Evolutionary conservation across 1,284 basidiomycete genomes (phyloP).

Genomic region (Spongiforma sp.): DNA sequence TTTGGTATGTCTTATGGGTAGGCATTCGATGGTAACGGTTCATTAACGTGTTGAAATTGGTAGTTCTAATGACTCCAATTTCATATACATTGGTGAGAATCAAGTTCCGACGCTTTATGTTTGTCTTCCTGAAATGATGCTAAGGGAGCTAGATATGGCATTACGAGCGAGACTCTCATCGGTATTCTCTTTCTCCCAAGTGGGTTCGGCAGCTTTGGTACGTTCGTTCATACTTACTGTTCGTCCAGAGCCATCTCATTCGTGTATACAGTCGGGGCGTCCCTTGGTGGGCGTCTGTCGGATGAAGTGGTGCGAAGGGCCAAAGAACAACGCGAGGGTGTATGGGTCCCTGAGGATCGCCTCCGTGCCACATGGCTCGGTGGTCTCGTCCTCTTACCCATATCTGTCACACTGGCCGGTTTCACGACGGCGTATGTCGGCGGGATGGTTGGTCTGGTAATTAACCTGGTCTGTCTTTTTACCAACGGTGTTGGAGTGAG

Average conservation of each 20-base stretch:
- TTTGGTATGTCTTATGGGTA: conserved; percentile 40
- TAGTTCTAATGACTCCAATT: conserved; percentile 45
- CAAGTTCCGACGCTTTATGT: conserved; percentile 9
- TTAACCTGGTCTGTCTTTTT: conserved; percentile 50
- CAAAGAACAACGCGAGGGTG: conserved; percentile 52
- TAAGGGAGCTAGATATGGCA: conserved; percentile 61
- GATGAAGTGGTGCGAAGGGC: conserved; percentile 54
- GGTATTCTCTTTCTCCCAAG: conserved; percentile 65
- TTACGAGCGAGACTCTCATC: conserved; percentile 61
- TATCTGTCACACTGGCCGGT: conserved; percentile 31
- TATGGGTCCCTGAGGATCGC: conserved; percentile 65
- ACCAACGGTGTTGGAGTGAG: conserved; percentile 56
- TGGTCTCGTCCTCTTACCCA: conserved; percentile 45
- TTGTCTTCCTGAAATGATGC: conserved; percentile 4
- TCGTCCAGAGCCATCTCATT: neutral
- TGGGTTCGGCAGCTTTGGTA: conserved; percentile 66
- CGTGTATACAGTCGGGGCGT: conserved; percentile 51
- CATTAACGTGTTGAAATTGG: neutral
- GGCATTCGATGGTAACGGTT: neutral
- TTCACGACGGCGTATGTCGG: conserved; percentile 40
- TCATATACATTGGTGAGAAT: conserved; percentile 41
- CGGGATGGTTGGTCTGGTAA: conserved; percentile 45
- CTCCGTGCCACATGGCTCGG: conserved; percentile 55
- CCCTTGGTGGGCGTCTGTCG: conserved; percentile 56
- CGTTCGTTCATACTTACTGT: neutral